phyloP scores from a whole-genome alignment of 305 asterid species.

The Withania somnifera region DNA sequence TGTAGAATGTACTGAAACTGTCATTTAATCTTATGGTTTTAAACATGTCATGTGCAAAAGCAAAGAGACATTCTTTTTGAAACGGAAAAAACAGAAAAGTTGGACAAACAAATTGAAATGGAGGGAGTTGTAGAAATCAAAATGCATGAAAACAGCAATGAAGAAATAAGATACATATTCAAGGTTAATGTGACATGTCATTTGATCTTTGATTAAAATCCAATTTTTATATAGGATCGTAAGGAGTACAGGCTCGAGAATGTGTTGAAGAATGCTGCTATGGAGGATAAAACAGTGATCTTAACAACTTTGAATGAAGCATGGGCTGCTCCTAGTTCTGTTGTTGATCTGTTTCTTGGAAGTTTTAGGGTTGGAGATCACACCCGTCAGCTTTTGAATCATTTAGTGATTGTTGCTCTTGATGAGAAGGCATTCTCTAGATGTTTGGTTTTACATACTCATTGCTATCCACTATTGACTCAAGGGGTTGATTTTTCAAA shows the following conservation, averaged over 20 bases:
- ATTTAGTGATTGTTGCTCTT: slow-evolving; percentile 5
- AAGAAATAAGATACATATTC: background rate
- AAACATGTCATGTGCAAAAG: too few relatives aligned
- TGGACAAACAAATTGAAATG: too few relatives aligned
- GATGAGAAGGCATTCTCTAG: slow-evolving; percentile 6
- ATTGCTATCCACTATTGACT: slow-evolving; percentile 9
- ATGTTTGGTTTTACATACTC: slow-evolving; percentile 2
- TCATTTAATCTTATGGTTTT: too few relatives aligned
- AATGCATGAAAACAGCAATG: background rate
- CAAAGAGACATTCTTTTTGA: too few relatives aligned
- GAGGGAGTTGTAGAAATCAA: background rate
- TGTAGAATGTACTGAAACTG: too few relatives aligned
- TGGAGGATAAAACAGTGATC: slow-evolving; percentile 9
- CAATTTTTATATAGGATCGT: background rate
- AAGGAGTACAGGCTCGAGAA: background rate
- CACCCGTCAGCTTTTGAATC: slow-evolving; percentile 8
- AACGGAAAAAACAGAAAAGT: too few relatives aligned
- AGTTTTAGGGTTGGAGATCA: slow-evolving; percentile 11
- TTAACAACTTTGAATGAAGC: slow-evolving; percentile 17
- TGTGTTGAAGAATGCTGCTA: slow-evolving; percentile 3
- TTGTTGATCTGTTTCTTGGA: slow-evolving; percentile 15
- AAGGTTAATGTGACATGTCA: background rate
- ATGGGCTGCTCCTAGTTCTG: slow-evolving; percentile 7
- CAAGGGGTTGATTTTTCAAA: slow-evolving; percentile 6
- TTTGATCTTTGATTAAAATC: background rate